Evolutionary conservation across 1,284 basidiomycete species (phyloP).

Genomic region (Sporisorium graminicola): DNA sequence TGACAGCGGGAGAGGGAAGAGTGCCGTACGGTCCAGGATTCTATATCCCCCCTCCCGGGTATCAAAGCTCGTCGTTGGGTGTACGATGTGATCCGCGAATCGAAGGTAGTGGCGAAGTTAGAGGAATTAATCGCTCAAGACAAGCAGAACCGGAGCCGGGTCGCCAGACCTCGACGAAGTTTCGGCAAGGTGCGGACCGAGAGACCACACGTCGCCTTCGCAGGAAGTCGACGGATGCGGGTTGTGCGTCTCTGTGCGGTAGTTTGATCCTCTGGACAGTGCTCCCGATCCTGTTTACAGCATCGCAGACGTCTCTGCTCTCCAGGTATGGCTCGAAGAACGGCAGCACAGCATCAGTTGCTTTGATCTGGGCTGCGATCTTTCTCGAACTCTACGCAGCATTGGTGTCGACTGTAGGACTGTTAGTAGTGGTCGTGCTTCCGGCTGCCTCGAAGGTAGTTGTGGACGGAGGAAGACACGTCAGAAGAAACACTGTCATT

Average conservation of each 20-base stretch:
- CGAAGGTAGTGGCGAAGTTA: not conserved
- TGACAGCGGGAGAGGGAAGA: not conserved
- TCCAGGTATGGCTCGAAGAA: not conserved
- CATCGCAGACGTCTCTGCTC: constrained; percentile 19
- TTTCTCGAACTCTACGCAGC: constrained; percentile 29
- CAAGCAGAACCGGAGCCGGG: no score
- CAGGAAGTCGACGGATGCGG: not conserved
- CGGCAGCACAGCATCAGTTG: not conserved
- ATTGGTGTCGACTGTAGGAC: constrained; percentile 7
- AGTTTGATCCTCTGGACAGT: constrained; percentile 17
- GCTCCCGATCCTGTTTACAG: constrained; percentile 23
- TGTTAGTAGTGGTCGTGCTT: constrained; percentile 14
- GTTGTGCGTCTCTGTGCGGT: not conserved
- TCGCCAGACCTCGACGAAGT: not conserved
- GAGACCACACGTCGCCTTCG: not conserved
- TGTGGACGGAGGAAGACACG: not conserved
- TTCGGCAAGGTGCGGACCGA: not conserved
- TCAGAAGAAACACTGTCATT: not conserved
- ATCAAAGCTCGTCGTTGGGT: constrained; percentile 5
- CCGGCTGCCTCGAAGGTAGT: not conserved
- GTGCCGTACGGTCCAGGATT: constrained; percentile 28
- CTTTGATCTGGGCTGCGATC: constrained; percentile 17
- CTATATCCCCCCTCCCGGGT: constrained; percentile 40
- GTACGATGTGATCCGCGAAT: not conserved
- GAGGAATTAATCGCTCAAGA: no score